A percentile compares a stretch with the other conserved stretches of the same genome.
Evolutionary conservation across 768 basidiomycete species (phyloP).

Genomic region (Crassisporium funariophilum): DNA sequence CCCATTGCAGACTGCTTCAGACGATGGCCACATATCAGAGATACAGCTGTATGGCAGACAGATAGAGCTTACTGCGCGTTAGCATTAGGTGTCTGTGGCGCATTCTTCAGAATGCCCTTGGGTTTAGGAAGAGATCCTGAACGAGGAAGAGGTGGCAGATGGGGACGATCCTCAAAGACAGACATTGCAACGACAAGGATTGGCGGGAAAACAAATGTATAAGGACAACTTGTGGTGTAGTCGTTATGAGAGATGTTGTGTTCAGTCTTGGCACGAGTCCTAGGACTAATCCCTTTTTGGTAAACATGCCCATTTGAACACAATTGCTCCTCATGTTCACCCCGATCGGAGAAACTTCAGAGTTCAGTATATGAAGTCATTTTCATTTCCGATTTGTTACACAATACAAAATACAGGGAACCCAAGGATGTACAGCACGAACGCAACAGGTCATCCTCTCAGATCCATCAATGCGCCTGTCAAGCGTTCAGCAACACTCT

Average conservation of each 20-base stretch:
- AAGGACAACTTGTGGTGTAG: constrained; percentile 3
- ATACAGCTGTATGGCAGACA: background rate
- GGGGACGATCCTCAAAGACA: constrained; percentile 41
- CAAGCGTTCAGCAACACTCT: constrained; percentile 74
- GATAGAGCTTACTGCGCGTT: constrained; percentile 51
- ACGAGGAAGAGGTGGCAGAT: constrained; percentile 54
- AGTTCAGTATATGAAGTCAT: no score
- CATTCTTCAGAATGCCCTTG: constrained; percentile 90
- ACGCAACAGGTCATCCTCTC: constrained; percentile 22
- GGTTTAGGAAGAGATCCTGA: constrained; percentile 73
- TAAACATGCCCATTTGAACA: background rate
- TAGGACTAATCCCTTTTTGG: background rate
- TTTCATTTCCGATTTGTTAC: no score
- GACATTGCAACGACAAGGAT: constrained; percentile 25
- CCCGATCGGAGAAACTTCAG: constrained; percentile 1
- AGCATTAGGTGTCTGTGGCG: constrained; percentile 46
- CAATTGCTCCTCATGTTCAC: background rate
- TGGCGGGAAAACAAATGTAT: background rate
- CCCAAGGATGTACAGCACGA: background rate
- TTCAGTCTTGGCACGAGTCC: background rate
- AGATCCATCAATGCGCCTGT: constrained; percentile 64
- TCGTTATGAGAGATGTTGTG: constrained; percentile 1
- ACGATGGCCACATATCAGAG: constrained; percentile 14
- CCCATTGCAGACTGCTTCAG: constrained; percentile 82
- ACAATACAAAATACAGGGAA: background rate